These are phyloP conservation scores for Monilinia vaccinii-corymbosi DNA, from an alignment of 2,329 filamentous ascomycete genomes.

Conservation along the genomic window DNA sequence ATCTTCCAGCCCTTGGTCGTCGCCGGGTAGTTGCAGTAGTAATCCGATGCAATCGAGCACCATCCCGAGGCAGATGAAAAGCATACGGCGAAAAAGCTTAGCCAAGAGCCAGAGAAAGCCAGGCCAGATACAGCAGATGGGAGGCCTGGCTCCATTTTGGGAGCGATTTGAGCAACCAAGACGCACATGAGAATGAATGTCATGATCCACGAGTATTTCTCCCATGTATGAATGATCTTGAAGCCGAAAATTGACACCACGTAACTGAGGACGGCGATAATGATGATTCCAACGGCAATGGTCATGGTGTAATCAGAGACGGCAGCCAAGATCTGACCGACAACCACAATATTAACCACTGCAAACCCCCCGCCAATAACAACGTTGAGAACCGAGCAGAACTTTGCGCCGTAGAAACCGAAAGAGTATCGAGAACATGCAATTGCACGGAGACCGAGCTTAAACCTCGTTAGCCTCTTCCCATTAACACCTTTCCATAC, in stretches of 20 bases:
- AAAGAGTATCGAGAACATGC: slow-evolving; percentile 38
- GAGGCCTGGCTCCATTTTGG: slow-evolving; percentile 33
- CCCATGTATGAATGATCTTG: slow-evolving; percentile 36
- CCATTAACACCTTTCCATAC: background rate
- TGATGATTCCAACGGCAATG: slow-evolving; percentile 31
- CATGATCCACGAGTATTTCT: slow-evolving; percentile 40
- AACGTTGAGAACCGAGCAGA: slow-evolving; percentile 38
- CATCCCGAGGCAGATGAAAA: slow-evolving; percentile 26
- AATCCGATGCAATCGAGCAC: slow-evolving; percentile 28
- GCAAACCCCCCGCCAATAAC: slow-evolving; percentile 35
- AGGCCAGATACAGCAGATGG: slow-evolving; percentile 29
- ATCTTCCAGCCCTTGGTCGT: slow-evolving; percentile 28
- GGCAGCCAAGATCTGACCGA: slow-evolving; percentile 30
- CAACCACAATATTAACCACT: slow-evolving; percentile 38
- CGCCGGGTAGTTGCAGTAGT: slow-evolving; percentile 29
- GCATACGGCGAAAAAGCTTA: slow-evolving; percentile 24
- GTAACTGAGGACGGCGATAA: slow-evolving; percentile 25
- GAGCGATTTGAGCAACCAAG: slow-evolving; percentile 38
- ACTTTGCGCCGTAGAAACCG: slow-evolving; percentile 41
- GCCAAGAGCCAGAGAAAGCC: slow-evolving; percentile 28
- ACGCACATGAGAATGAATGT: slow-evolving; percentile 39
- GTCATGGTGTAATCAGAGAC: slow-evolving; percentile 33
- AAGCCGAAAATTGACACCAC: slow-evolving; percentile 30
- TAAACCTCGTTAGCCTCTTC: background rate
- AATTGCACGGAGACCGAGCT: slow-evolving; percentile 35